Evolutionary conservation across 371 early-diverging fungal species (phyloP).

Genomic region (Rhizopus sp.): DNA sequence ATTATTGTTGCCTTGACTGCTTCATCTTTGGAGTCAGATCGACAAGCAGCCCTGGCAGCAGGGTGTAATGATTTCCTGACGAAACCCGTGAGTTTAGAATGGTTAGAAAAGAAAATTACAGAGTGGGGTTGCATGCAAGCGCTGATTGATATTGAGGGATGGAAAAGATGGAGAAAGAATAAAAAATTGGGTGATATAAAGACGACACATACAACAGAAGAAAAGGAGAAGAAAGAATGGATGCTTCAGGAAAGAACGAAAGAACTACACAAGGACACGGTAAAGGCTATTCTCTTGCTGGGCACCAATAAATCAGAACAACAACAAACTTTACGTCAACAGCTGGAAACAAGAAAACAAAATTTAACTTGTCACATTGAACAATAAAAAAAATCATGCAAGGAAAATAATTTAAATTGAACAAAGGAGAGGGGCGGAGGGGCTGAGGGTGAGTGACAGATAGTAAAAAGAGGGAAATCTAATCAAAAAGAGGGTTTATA

Average conservation of each 20-base stretch:
- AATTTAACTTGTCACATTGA: too few species aligned
- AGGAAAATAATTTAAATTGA: background rate
- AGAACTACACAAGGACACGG: background rate
- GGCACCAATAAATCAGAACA: too few species aligned
- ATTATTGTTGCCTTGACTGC: conserved; percentile 92
- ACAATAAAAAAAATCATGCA: too few species aligned
- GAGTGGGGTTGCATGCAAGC: conserved; percentile 96
- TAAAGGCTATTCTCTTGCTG: background rate
- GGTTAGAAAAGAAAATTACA: conserved; percentile 85
- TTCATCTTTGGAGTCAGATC: conserved; percentile 73
- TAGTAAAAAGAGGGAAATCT: background rate
- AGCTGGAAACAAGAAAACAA: too few species aligned
- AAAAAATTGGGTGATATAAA: conserved; percentile 9
- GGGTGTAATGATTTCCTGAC: conserved; percentile 92
- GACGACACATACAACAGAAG: background rate
- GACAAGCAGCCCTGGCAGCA: conserved; percentile 78
- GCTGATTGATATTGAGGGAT: conserved; percentile 83
- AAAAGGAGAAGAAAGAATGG: background rate
- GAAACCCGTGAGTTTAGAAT: conserved; percentile 81
- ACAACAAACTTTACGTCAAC: too few species aligned
- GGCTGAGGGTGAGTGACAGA: background rate
- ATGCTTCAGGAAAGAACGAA: background rate
- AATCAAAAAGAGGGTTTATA: background rate
- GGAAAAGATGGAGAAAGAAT: conserved; percentile 69
- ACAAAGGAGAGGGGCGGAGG: background rate